phyloP scores from a whole-genome alignment of 805 yeast species.

The Kazachstania taianensis region DNA sequence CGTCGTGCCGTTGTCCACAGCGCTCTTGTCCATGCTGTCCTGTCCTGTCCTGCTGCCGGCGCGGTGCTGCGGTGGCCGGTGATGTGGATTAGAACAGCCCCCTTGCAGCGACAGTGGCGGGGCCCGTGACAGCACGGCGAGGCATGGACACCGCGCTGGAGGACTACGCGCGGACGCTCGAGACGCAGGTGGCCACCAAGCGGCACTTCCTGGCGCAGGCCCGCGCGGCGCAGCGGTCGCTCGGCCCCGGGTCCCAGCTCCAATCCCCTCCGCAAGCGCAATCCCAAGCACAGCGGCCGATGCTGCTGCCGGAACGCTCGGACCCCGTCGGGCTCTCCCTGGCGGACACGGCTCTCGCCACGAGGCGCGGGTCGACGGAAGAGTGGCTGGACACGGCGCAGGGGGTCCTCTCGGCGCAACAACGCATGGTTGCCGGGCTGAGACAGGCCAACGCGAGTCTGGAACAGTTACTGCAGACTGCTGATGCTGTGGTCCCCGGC shows the following conservation, averaged over 20 bases:
- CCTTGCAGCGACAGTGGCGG: no score
- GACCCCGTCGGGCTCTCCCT: slow-evolving; percentile 26
- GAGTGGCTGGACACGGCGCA: slow-evolving; percentile 8
- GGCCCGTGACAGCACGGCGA: no score
- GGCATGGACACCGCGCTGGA: no score
- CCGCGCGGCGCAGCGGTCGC: slow-evolving; percentile 2
- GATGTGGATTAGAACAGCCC: no score
- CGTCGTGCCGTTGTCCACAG: slow-evolving; percentile 30
- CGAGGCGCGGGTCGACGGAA: slow-evolving; percentile 12
- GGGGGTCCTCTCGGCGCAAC: no score
- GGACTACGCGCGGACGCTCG: slow-evolving; percentile 14
- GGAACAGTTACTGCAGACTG: neutral
- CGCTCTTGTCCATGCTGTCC: neutral
- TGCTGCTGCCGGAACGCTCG: slow-evolving; percentile 25
- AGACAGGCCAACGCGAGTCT: neutral
- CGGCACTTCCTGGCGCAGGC: slow-evolving; percentile 21
- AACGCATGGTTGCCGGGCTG: no score
- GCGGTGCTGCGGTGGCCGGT: no score
- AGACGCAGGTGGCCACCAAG: slow-evolving; percentile 21
- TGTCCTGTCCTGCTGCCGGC: no score
- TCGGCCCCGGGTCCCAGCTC: neutral
- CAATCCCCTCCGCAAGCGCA: no score
- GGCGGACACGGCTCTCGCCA: slow-evolving; percentile 10
- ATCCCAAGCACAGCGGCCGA: slow-evolving; percentile 15
- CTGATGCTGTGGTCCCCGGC: no score